phyloP scores from a whole-genome alignment of 805 yeast genomes.

The Wickerhamiella hasegawae region DNA sequence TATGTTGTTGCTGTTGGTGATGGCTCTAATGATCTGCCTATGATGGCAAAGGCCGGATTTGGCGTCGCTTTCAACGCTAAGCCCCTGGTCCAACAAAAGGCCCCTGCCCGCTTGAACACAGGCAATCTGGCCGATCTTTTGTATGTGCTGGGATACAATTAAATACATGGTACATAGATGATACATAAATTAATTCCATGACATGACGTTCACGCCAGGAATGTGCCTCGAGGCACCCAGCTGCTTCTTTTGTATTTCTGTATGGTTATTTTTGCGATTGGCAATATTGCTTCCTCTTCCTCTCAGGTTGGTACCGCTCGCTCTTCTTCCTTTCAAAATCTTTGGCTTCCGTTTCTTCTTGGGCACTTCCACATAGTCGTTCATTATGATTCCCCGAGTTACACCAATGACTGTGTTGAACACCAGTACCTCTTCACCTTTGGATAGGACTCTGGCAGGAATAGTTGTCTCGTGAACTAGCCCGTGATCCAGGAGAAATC shows the following conservation, averaged over 20 bases:
- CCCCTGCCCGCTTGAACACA: conserved; percentile 71
- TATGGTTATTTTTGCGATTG: too few relatives aligned
- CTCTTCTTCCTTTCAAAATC: too few relatives aligned
- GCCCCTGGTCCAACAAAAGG: conserved; percentile 71
- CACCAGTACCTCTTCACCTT: conserved; percentile 53
- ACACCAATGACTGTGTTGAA: conserved; percentile 74
- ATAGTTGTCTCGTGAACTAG: conserved; percentile 36
- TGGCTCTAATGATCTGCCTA: conserved; percentile 88
- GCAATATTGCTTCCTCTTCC: too few relatives aligned
- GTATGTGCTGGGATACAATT: conserved; percentile 65
- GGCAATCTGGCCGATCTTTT: conserved; percentile 56
- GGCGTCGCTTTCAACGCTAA: conserved; percentile 98
- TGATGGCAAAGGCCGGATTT: conserved; percentile 85
- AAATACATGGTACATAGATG: too few relatives aligned
- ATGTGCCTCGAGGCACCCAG: too few relatives aligned
- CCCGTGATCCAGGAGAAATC: conserved; percentile 36
- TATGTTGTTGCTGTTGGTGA: conserved; percentile 79
- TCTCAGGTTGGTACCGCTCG: too few relatives aligned
- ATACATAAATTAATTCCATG: too few relatives aligned
- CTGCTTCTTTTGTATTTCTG: too few relatives aligned
- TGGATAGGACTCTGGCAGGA: conserved; percentile 26
- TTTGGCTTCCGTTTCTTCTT: background rate
- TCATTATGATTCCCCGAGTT: conserved; percentile 1
- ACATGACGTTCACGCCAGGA: too few relatives aligned
- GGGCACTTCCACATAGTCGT: background rate